Base-by-base conservation (phyloP, 1,284 basidiomycete genomes). In the Malassezia pachydermatis region DNA sequence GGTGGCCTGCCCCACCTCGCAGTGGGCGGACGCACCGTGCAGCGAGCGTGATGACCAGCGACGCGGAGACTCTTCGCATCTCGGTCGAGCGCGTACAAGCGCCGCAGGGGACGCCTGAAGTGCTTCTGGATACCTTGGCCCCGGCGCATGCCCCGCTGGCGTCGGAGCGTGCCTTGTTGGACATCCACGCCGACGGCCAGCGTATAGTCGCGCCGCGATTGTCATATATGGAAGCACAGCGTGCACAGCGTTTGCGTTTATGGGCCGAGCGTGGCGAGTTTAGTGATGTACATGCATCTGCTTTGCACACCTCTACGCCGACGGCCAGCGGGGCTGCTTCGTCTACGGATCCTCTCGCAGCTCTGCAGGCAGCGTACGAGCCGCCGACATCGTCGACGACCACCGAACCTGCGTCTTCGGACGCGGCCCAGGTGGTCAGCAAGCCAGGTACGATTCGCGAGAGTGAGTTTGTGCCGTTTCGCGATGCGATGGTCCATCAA, bases 191-290 rank as follows among this genome's bases (percentile, higher is more conserved):
- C n/a, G 27, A 35, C n/a, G 51, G 51, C 13, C 27, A 28, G 16
- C 42, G 36, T 8, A 33, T 43, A 8, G 16, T 32, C 22, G 34
- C 32, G 29, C 14, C 34, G 7, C 25, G n/a, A 3, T 11, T 16
- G 23, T 32, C 51, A 36, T 29, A 20, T 7, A 22, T 34, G 11
- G 46, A 49, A 9, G 35, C 10, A 16, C 17, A n/a, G 28, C 45
- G 51, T 17, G 45, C 35, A 11, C 54, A 53, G 19, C 57, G 60
- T 2, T 34, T 41, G n/a, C 47, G 55, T 10, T 39, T 67, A 20
- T 65, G 62, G 64, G 50, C 54, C 6, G 64, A 67, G 46, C 50
- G 64, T 1, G 64, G 64, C 14, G 64, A 67, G 32, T 67, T 65
- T 36, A 53, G 54, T 8, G 35, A 45, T 5, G 54, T 65, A 22